Conservation (phyloP, 345 rosid species). For the Anacardium occidentale region DNA sequence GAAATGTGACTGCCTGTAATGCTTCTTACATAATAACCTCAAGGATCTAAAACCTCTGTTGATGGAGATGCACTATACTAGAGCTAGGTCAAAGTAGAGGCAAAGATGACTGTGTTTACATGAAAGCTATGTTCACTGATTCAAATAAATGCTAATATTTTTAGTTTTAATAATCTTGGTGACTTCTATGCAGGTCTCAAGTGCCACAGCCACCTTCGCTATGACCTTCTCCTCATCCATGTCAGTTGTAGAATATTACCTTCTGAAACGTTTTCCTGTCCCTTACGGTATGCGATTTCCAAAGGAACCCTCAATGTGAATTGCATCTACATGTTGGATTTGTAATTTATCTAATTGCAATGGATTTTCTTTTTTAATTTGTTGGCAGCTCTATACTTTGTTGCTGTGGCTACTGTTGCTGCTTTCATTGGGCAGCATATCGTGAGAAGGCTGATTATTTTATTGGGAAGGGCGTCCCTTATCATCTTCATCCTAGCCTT, state of each 20-base stretch:
- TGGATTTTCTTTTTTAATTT: neutral
- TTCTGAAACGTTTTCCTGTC: constrained; percentile 53
- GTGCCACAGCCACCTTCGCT: constrained; percentile 58
- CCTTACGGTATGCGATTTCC: constrained; percentile 39
- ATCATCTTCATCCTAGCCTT: constrained; percentile 54
- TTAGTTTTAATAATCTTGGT: neutral
- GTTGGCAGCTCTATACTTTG: constrained; percentile 44
- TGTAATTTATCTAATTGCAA: neutral
- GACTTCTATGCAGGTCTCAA: constrained; percentile 43
- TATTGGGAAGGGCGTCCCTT: constrained; percentile 50
- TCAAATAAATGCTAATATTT: constrained; percentile 12
- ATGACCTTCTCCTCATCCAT: constrained; percentile 60
- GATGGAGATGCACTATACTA: neutral
- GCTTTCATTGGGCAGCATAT: constrained; percentile 48
- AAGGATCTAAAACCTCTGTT: neutral
- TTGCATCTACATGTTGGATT: neutral
- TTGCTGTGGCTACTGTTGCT: constrained; percentile 41
- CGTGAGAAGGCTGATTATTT: constrained; percentile 38
- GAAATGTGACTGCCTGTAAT: neutral
- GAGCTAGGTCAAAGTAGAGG: neutral
- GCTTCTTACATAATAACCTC: neutral
- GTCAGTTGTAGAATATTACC: constrained; percentile 61
- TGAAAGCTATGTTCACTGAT: neutral
- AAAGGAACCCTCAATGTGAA: neutral
- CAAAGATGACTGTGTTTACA: constrained; percentile 5